Evolutionary conservation across 805 yeast genomes (phyloP).

Genomic region (Citeromyces nyonsensis): DNA sequence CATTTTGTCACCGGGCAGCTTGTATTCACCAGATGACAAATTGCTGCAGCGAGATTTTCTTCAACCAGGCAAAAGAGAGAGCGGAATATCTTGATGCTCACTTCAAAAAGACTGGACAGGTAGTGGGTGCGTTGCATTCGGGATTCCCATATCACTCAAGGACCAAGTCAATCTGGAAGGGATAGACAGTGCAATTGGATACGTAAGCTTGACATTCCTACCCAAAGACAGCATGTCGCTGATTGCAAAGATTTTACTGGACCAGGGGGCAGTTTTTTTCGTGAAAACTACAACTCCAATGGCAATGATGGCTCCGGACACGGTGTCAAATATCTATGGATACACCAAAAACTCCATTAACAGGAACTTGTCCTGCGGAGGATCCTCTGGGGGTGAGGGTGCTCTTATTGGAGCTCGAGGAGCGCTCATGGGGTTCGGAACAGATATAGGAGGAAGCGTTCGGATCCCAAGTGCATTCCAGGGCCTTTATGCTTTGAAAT

Average conservation of each 20-base stretch:
- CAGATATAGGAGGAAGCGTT: slow-evolving; percentile 51
- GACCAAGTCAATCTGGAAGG: slow-evolving; percentile 27
- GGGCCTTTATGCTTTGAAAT: slow-evolving; percentile 40
- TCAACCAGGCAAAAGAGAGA: slow-evolving; percentile 8
- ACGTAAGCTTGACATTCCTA: slow-evolving; percentile 4
- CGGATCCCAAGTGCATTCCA: slow-evolving; percentile 46
- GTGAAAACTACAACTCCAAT: slow-evolving; percentile 43
- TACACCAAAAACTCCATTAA: slow-evolving; percentile 34
- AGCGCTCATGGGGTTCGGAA: slow-evolving; percentile 43
- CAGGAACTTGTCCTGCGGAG: slow-evolving; percentile 39
- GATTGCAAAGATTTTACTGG: slow-evolving; percentile 8
- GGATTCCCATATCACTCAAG: slow-evolving; percentile 32
- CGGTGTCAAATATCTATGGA: slow-evolving; percentile 34
- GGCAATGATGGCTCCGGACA: slow-evolving; percentile 45
- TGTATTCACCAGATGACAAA: slow-evolving; percentile 12
- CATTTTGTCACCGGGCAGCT: slow-evolving; percentile 14
- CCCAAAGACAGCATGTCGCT: slow-evolving; percentile 4
- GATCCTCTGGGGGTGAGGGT: slow-evolving; percentile 56
- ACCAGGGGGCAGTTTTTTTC: slow-evolving; percentile 22
- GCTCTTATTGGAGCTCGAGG: slow-evolving; percentile 40
- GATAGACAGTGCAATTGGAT: slow-evolving; percentile 10
- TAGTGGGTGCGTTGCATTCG: slow-evolving; percentile 11
- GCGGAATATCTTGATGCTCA: slow-evolving; percentile 9
- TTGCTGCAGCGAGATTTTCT: slow-evolving; percentile 10
- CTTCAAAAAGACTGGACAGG: slow-evolving; percentile 5